Conservation (phyloP, 257 asterid genomes). For the Eucommia ulmoides region DNA sequence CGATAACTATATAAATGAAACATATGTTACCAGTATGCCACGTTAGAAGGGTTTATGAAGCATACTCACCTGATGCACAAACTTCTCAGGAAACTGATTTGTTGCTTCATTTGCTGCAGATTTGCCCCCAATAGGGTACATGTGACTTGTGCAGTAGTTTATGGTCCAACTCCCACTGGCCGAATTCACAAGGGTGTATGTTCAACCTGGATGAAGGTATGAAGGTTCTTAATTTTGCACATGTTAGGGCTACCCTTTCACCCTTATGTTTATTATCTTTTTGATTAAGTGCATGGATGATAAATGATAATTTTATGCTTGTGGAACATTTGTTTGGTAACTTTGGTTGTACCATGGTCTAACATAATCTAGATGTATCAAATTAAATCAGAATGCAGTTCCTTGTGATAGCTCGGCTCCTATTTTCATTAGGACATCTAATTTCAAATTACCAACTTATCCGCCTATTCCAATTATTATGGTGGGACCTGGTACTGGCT, state of each 20-base stretch:
- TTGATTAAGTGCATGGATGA: no score
- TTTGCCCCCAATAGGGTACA: conserved; percentile 48
- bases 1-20: background rate
- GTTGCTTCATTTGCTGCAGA: conserved; percentile 27
- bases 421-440: conserved; percentile 56
- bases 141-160: conserved; percentile 65
- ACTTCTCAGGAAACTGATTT: conserved; percentile 6
- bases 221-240: no score
- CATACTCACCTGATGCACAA: background rate
- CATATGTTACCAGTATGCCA: background rate
- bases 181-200: conserved; percentile 76
- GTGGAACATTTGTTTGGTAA: no score
- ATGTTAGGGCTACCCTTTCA: no score
- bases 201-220: conserved; percentile 88
- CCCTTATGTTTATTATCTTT: no score
- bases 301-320: no score
- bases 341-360: background rate
- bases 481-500: conserved; percentile 84
- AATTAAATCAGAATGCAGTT: conserved; percentile 39
- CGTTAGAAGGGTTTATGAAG: background rate
- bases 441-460: conserved; percentile 58
- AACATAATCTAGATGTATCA: conserved; percentile 5
- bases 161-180: conserved; percentile 64
- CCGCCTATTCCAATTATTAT: conserved; percentile 52
- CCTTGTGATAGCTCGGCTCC: conserved; percentile 67